Conservation (phyloP, 176 grass and related monocot species). For the Paspalum notatum region DNA sequence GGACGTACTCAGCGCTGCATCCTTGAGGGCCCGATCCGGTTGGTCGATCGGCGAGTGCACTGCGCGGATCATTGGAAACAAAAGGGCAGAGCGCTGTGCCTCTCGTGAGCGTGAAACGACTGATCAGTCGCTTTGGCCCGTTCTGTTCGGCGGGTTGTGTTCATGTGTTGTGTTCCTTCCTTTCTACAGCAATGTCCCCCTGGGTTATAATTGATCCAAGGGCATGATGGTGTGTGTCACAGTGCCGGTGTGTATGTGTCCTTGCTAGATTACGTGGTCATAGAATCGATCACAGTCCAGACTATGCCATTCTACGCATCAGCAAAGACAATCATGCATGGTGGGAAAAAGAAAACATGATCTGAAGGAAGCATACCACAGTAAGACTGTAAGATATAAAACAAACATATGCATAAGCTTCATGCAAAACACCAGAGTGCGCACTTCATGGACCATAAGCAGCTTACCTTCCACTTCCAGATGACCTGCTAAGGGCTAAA, state of each 20-base stretch:
- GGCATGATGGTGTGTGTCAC: no score
- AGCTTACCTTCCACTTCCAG: not conserved
- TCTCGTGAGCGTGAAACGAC: constrained; percentile 37
- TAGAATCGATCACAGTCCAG: not conserved
- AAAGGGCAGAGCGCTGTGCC: constrained; percentile 15
- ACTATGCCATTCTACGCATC: not conserved
- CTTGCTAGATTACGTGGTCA: not conserved
- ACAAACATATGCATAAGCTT: not conserved
- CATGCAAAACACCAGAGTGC: not conserved
- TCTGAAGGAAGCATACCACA: not conserved
- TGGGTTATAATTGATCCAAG: not conserved
- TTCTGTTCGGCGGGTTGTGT: constrained; percentile 28
- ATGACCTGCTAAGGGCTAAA: not conserved
- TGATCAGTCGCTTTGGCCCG: constrained; percentile 34
- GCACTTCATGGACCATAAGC: not conserved
- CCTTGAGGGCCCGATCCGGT: constrained; percentile 20
- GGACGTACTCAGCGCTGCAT: constrained; percentile 51
- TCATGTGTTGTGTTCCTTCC: constrained; percentile 21
- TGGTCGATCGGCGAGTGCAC: not conserved
- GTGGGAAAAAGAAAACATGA: not conserved
- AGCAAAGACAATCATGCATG: not conserved
- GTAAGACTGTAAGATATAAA: not conserved
- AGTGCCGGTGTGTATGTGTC: no score
- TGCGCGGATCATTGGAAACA: not conserved
- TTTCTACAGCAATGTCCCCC: constrained; percentile 1